Conservation (phyloP, 441 rosid species). For the Croton setiger region DNA sequence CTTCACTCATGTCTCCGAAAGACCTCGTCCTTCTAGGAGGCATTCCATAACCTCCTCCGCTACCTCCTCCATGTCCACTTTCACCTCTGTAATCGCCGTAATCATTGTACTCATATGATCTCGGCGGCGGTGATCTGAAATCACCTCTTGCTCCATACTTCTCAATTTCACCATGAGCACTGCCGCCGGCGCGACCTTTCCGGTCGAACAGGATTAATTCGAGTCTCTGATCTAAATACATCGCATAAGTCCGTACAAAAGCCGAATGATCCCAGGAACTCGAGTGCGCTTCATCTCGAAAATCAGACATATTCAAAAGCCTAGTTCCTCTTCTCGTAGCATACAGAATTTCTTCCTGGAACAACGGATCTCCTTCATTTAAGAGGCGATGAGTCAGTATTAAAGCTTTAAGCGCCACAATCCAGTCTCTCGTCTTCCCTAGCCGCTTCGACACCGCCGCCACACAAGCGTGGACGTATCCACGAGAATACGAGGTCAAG, state of each 20-base stretch:
- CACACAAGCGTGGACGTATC: constrained; percentile 74
- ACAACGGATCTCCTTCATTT: constrained; percentile 68
- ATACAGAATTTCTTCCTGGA: constrained; percentile 76
- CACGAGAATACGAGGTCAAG: constrained; percentile 68
- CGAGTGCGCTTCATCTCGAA: constrained; percentile 93
- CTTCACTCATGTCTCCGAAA: constrained; percentile 79
- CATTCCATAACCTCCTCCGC: constrained; percentile 44
- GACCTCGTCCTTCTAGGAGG: constrained; percentile 62
- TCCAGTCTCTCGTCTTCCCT: constrained; percentile 91
- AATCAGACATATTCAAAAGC: constrained; percentile 86
- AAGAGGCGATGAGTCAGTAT: constrained; percentile 72
- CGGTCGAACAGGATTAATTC: constrained; percentile 65
- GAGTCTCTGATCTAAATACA: constrained; percentile 85
- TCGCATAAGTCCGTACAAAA: constrained; percentile 76
- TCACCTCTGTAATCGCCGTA: constrained; percentile 53
- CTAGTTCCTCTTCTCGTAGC: constrained; percentile 83
- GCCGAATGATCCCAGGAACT: constrained; percentile 97
- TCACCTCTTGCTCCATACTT: constrained; percentile 53
- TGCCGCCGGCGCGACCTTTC: constrained; percentile 39
- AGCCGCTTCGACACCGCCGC: constrained; percentile 73
- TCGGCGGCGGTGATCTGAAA: constrained; percentile 69
- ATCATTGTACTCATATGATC: constrained; percentile 56
- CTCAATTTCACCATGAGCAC: constrained; percentile 46
- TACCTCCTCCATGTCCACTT: constrained; percentile 39
- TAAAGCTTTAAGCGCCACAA: constrained; percentile 80